phyloP scores from a whole-genome alignment of 1,284 basidiomycete genomes.

The Xerocomus cyaneibrunnescens region DNA sequence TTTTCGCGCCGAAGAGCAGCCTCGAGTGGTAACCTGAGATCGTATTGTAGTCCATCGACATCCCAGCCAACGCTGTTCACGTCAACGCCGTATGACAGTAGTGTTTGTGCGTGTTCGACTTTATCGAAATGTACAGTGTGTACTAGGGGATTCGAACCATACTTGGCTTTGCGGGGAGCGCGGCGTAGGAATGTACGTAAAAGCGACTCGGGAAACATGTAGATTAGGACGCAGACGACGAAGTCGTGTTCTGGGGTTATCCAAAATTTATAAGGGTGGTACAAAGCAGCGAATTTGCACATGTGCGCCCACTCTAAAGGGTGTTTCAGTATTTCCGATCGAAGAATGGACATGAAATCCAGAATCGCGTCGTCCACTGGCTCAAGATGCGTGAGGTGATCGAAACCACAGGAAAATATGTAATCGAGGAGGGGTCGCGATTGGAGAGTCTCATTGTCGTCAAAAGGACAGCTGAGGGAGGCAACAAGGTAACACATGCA shows the following conservation, averaged over 20 bases:
- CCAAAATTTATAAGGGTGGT: neutral
- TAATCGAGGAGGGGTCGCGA: constrained; percentile 8
- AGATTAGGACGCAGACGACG: constrained; percentile 3
- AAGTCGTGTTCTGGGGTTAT: constrained; percentile 7
- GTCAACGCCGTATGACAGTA: neutral
- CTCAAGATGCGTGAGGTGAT: constrained; percentile 4
- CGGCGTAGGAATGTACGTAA: neutral
- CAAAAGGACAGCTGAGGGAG: neutral
- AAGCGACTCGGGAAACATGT: neutral
- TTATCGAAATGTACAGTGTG: constrained; percentile 3
- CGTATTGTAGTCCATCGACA: neutral
- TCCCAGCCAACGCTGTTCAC: constrained; percentile 2
- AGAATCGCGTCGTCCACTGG: neutral
- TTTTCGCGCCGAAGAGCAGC: neutral
- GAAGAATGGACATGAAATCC: neutral
- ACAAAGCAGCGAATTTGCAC: neutral
- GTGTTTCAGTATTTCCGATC: neutral
- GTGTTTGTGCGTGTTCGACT: constrained; percentile 1
- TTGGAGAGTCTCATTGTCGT: neutral
- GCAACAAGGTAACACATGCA: constrained; percentile 8
- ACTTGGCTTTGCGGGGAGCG: neutral
- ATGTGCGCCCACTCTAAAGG: constrained; percentile 2
- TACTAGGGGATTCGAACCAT: constrained; percentile 3
- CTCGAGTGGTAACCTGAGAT: neutral
- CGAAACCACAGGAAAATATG: neutral